These are phyloP conservation scores for Suillus plorans DNA, from an alignment of 768 basidiomycete genomes.

Conservation along the genomic window DNA sequence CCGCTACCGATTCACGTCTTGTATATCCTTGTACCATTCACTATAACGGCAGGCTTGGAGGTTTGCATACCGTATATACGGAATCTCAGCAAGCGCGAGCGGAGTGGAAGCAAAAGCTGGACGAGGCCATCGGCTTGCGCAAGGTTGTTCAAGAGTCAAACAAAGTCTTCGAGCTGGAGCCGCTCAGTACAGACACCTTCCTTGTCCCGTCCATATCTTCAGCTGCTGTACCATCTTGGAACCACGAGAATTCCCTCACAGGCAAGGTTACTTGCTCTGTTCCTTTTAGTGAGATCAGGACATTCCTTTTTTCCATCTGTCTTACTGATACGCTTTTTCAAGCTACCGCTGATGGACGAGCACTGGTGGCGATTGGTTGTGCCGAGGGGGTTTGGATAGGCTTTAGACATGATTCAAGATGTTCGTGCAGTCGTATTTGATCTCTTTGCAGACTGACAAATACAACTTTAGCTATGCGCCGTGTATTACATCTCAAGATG, in stretches of 20 bases:
- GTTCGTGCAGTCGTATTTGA: conserved; percentile 41
- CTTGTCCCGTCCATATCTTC: conserved; percentile 65
- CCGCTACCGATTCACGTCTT: conserved; percentile 61
- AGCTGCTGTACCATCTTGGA: conserved; percentile 50
- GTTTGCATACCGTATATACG: conserved; percentile 84
- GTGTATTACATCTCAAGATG: conserved; percentile 89
- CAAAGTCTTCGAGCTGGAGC: conserved; percentile 92
- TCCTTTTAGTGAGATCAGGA: conserved; percentile 68
- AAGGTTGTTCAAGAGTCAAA: conserved; percentile 89
- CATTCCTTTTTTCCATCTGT: neutral
- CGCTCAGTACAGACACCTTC: conserved; percentile 87
- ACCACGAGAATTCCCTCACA: conserved; percentile 68
- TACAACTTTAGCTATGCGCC: conserved; percentile 68
- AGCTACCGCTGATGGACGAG: conserved; percentile 84
- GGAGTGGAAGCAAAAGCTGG: conserved; percentile 89
- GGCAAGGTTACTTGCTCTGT: conserved; percentile 95
- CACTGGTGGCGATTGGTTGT: conserved; percentile 90
- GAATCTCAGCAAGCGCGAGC: conserved; percentile 71
- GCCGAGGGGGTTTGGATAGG: conserved; percentile 97
- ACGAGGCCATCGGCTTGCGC: conserved; percentile 84
- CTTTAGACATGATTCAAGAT: conserved; percentile 82
- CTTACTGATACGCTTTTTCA: conserved; percentile 11
- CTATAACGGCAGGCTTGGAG: conserved; percentile 86
- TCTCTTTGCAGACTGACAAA: conserved; percentile 9
- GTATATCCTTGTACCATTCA: conserved; percentile 89